Evolutionary conservation across 352 stramenopile species (phyloP), one percentile per base, ranked within the genome.

Genomic region (Blastocystis hominis): DNA sequence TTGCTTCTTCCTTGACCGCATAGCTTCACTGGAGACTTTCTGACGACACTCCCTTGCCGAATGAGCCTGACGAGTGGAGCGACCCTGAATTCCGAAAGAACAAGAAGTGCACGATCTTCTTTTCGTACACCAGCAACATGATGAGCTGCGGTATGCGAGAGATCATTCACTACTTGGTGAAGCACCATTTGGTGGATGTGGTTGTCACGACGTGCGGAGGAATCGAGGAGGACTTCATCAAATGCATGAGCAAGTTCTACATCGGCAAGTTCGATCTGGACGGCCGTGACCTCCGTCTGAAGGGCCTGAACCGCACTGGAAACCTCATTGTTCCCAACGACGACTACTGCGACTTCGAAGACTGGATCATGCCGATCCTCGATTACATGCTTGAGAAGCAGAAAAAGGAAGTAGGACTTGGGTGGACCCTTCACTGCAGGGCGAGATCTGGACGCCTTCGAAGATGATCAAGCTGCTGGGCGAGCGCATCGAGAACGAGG

Each of bases 321-420:
- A 99, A 99, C 91, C 91, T 99, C 50, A 90, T 99, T n/a, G 95
- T 99, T 46, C 97, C 97, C 0, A 99, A 99, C 89, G 94, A 98
- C 90, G 99, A 98, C 90, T 99, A 99, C 92, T 99, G 96, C 92
- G 94, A 95, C 89, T 98, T 98, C 88, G 95, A 98, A 77, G 95
- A 98, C 90, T 98, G 93, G 93, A 88, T 93, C 17, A 91, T 80
- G 70, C 97, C 97, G 0, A 95, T 99, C 88, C 92, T 99, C 88
- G 92, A 97, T 88, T 93, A 92, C 40, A 99, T 99, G 96, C 93
- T 98, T 75, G 92, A 97, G 47, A 96, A 99, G 92, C 96, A 99
- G 92, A 93, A 97, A 89, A 93, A 92, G 20, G 88, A 87, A 20
- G 50, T 59, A 20, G n/a, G 50, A n/a, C 10, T 59, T 13, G 13